These are phyloP conservation scores for Ophioceras dolichostomum DNA, from an alignment of 2,329 filamentous ascomycete species.

Conservation along the genomic window DNA sequence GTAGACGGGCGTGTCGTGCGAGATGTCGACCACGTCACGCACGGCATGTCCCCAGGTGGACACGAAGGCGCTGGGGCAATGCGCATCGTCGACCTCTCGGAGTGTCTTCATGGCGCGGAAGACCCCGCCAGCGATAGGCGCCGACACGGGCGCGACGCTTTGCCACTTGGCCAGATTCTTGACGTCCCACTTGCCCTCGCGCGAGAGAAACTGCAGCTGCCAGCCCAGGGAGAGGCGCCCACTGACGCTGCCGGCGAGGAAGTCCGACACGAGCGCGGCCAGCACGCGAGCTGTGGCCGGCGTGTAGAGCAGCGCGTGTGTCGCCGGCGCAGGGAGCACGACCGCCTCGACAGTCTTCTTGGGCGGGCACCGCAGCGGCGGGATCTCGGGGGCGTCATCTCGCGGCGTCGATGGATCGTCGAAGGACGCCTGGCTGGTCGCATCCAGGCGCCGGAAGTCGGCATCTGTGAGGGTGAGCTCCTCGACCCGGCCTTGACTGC, in stretches of 20 bases:
- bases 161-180: conserved; percentile 94
- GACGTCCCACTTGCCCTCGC: conserved; percentile 93
- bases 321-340: conserved; percentile 64
- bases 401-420: conserved; percentile 33
- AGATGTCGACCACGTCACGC: conserved; percentile 78
- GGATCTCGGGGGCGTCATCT: conserved; percentile 26
- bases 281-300: conserved; percentile 63
- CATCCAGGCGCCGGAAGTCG: conserved; percentile 18
- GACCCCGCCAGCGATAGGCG: conserved; percentile 61
- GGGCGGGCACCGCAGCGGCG: conserved; percentile 35
- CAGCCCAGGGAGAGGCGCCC: conserved; percentile 70
- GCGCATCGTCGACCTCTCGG: conserved; percentile 72
- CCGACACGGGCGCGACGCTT: conserved; percentile 63
- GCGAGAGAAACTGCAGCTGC: conserved; percentile 82
- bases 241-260: conserved; percentile 64
- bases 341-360: conserved; percentile 50
- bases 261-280: conserved; percentile 71
- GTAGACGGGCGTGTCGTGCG: conserved; percentile 82
- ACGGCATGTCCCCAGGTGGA: conserved; percentile 53
- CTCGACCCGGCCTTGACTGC: neutral
- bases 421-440: conserved; percentile 15
- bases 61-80: conserved; percentile 65
- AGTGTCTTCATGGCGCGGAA: conserved; percentile 92
- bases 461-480: conserved; percentile 25
- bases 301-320: conserved; percentile 75